Conservation (phyloP, 139 green algal genomes). For the Chlorella sp. region DNA sequence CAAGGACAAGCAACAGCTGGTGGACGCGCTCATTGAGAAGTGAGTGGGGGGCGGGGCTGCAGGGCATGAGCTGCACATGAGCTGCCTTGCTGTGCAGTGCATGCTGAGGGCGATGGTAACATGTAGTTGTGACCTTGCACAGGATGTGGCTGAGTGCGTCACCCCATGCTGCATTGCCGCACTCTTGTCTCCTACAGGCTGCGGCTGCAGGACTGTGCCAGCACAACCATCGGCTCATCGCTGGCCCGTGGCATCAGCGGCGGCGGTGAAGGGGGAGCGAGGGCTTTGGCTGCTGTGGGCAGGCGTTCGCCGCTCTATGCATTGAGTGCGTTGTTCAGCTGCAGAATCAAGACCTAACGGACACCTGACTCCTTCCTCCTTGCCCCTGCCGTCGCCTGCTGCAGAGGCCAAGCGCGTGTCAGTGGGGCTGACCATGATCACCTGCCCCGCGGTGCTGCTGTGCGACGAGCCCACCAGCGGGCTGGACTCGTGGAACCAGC, state of each 20-base stretch:
- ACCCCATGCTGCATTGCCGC: too few species aligned
- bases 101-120: too few species aligned
- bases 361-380: too few species aligned
- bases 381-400: too few species aligned
- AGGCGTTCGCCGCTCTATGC: background rate
- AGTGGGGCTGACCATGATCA: constrained; percentile 58
- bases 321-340: too few species aligned
- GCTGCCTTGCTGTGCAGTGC: too few species aligned
- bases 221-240: constrained; percentile 32
- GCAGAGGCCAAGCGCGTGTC: constrained; percentile 35
- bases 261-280: background rate
- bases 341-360: too few species aligned
- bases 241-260: background rate
- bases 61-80: too few species aligned
- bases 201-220: constrained; percentile 16
- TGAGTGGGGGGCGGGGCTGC: too few species aligned
- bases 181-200: too few species aligned
- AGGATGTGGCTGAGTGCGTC: too few species aligned
- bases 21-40: constrained; percentile 29
- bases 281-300: background rate
- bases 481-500: constrained; percentile 15
- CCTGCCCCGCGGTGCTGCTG: constrained; percentile 73
- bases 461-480: constrained; percentile 56
- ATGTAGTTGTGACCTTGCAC: too few species aligned
- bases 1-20: constrained; percentile 50